A percentile compares a stretch with the other conserved stretches of the same genome.
These are phyloP conservation scores for Phytopythium helicoides DNA, from an alignment of 352 stramenopile species.

Conservation along the genomic window DNA sequence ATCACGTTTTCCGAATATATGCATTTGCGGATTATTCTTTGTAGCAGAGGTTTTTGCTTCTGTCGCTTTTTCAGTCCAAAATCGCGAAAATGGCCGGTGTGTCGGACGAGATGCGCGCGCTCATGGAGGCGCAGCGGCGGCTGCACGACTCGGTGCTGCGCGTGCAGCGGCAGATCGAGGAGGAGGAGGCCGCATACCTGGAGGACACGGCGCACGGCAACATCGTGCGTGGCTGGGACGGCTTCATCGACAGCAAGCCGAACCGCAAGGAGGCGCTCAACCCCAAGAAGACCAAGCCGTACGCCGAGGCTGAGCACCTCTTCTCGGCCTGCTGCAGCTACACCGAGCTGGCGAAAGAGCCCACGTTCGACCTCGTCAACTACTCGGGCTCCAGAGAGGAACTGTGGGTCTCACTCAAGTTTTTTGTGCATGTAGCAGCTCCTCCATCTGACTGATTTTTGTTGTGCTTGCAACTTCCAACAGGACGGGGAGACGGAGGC, in stretches of 20 bases:
- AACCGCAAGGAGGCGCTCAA: constrained; percentile 66
- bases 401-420: background rate
- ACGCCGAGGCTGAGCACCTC: constrained; percentile 72
- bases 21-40: constrained; percentile 8
- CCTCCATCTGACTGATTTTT: background rate
- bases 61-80: background rate
- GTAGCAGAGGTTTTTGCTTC: background rate
- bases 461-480: background rate
- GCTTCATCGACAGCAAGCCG: constrained; percentile 82
- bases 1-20: constrained; percentile 3
- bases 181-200: constrained; percentile 74
- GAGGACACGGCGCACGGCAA: constrained; percentile 85
- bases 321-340: constrained; percentile 81
- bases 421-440: background rate
- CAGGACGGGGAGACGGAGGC: constrained; percentile 28
- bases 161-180: constrained; percentile 73
- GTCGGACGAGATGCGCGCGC: constrained; percentile 69
- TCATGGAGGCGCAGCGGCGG: constrained; percentile 68
- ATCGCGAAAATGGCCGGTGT: constrained; percentile 8
- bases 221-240: constrained; percentile 87
- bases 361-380: constrained; percentile 53
- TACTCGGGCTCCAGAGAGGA: constrained; percentile 33
- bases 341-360: constrained; percentile 42
- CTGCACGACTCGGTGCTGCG: constrained; percentile 70
- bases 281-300: constrained; percentile 79